Percentiles rank a stretch among this genome's conserved stretches.
Evolutionary conservation across 169 alveolate species (phyloP).

Genomic region (Pseudocohnilembus persalinus): DNA sequence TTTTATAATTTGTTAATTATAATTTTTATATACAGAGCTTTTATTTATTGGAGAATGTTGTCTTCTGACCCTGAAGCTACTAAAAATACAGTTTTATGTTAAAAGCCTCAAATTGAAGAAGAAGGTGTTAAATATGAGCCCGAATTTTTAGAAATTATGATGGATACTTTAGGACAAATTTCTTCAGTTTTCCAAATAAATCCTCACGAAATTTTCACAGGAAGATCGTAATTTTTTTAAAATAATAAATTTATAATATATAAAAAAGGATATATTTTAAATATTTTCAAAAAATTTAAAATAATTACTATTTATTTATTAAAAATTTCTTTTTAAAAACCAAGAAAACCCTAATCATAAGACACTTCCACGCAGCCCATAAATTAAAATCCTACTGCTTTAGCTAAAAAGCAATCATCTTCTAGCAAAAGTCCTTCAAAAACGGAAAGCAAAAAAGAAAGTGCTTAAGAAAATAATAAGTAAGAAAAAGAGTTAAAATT

Average conservation of each 20-base stretch:
- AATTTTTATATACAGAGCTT: slow-evolving; percentile 76
- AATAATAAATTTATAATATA: slow-evolving; percentile 37
- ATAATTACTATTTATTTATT: too few species aligned
- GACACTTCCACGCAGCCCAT: too few species aligned
- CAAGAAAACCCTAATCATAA: too few species aligned
- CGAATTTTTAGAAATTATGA: slow-evolving; percentile 77
- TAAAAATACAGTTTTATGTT: slow-evolving; percentile 91
- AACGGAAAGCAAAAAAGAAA: too few species aligned
- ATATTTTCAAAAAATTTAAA: not conserved
- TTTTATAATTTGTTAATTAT: not conserved
- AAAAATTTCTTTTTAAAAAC: too few species aligned
- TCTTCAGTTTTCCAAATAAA: slow-evolving; percentile 88
- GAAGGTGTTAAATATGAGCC: slow-evolving; percentile 76
- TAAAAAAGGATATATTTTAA: slow-evolving; percentile 30
- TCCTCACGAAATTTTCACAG: slow-evolving; percentile 81
- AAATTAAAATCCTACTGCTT: too few species aligned
- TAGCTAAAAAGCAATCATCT: too few species aligned
- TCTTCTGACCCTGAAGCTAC: slow-evolving; percentile 94
- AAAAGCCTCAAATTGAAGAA: slow-evolving; percentile 88
- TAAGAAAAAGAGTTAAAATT: too few species aligned
- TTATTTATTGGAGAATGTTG: slow-evolving; percentile 96
- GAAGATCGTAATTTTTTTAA: slow-evolving; percentile 61
- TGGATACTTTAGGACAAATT: slow-evolving; percentile 82
- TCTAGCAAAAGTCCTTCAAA: too few species aligned
- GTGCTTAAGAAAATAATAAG: too few species aligned